phyloP scores from a whole-genome alignment of 352 stramenopile genomes.

The Phytopythium cucurbitacearum region DNA sequence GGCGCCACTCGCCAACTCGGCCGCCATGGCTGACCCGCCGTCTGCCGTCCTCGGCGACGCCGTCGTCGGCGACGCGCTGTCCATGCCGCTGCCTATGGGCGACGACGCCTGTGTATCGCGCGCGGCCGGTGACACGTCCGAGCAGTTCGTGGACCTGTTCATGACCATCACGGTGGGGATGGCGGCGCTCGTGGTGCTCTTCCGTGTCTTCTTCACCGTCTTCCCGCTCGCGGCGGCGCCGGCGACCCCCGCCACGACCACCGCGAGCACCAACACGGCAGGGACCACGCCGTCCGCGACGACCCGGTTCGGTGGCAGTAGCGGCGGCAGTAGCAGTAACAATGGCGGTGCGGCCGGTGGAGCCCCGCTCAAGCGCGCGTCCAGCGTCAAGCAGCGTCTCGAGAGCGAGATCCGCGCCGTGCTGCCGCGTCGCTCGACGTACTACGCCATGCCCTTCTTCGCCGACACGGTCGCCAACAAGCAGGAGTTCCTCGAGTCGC shows the following conservation, averaged over 20 bases:
- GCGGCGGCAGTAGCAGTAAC: background rate
- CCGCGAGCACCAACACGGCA: slow-evolving; percentile 3
- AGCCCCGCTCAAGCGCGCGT: slow-evolving; percentile 17
- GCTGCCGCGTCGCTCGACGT: slow-evolving; percentile 57
- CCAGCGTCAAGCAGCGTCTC: slow-evolving; percentile 56
- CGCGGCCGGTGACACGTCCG: slow-evolving; percentile 8
- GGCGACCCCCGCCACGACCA: background rate
- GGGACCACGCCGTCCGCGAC: background rate
- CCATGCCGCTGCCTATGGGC: no score
- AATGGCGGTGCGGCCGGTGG: slow-evolving; percentile 1
- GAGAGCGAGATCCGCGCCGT: slow-evolving; percentile 54
- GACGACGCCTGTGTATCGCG: background rate
- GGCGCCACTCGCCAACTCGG: no score
- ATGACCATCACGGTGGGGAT: slow-evolving; percentile 62
- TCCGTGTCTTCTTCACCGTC: slow-evolving; percentile 53
- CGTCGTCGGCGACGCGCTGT: no score
- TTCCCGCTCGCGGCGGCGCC: slow-evolving; percentile 20
- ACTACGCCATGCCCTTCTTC: slow-evolving; percentile 79
- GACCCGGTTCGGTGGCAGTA: background rate
- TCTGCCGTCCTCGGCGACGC: no score
- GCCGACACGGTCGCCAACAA: slow-evolving; percentile 71
- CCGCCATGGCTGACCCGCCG: no score
- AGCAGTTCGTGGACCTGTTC: slow-evolving; percentile 55
- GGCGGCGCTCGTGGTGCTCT: slow-evolving; percentile 58
- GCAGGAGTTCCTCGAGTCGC: slow-evolving; percentile 63